Evolutionary conservation across 176 grass and related monocot genomes (phyloP), one percentile per base, ranked within the genome.

Genomic region (Eragrostis curvula): DNA sequence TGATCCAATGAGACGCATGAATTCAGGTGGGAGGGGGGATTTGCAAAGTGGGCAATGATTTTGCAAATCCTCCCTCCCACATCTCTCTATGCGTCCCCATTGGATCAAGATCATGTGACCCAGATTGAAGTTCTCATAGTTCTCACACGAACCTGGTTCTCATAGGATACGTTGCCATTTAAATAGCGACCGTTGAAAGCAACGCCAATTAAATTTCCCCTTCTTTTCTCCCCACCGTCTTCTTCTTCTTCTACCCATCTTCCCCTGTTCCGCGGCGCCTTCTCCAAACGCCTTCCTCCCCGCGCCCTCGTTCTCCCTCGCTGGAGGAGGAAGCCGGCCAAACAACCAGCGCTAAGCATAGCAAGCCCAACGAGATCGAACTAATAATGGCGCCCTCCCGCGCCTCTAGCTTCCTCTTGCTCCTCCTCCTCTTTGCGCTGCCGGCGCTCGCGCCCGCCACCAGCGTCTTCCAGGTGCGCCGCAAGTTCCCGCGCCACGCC

Each of bases 391-490:
- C 46, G 62, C 20, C 56, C 46, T 9, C 46, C 7, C 47, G 53
- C 12, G 67, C 68, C 40, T 40, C 27, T 28, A 16, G 41, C 0
- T 30, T 12, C 53, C 47, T 42, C 51, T 8, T 60, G 75, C 28
- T 78, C 61, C 18, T 53, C 20, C 12, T 78, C 6, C 25, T 85
- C 24, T 2, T 77, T 23, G 82, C 76, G 45, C 63, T 85, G 70
- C 61, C 75, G 70, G 62, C 44, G 45, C 60, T 84, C 78, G 79
- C 73, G 17, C 53, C 55, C 32, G 73, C n/a, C 50, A 73, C 68
- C 46, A 90, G 92, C 24, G 90, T 98, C 64, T 92, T 98, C 44
- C 66, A 68, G 55, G 92, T 95, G 81, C 93, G 84, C 66, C 88
- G 88, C 82, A 98, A 93, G 85, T 95, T 95, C 84, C 47, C n/a